Base-by-base conservation (phyloP, 2,329 filamentous ascomycete species). In the Cordyceps pruinosa region DNA sequence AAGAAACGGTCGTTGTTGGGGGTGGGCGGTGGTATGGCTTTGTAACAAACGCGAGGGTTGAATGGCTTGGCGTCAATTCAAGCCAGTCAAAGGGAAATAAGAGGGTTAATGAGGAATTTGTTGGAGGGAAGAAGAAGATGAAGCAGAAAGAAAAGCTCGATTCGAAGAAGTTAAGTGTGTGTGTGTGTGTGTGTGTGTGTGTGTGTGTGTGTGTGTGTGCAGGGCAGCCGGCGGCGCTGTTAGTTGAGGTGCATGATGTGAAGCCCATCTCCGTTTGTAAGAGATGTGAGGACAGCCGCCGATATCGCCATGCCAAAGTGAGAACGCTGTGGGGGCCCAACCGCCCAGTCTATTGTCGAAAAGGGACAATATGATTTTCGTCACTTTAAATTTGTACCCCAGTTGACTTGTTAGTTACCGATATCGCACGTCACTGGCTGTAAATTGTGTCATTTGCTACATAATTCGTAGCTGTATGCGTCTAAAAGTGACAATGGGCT, bases 391-490 rank as follows among this genome's bases (percentile, higher is more conserved):
- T 15, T 10, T 17, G 12, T 23, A 23, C 1, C 35, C 6, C n/a
- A 5, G 4, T 1, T 9, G 3, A 34, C 0, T 5, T 23, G 19
- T 35, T 19, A 1, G 13, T 2, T 15, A 25, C 26, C 26, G 44
- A 49, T 3, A 49, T 42, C 34, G 45, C 45, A 42, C 19, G 13
- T 12, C 19, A 15, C 9, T 10, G 7, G 10, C 4, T 56, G n/a
- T 32, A 19, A 28, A 34, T 48, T 48, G 35, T 56, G 53, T 30
- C 44, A 50, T 57, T 56, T 45, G 37, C 54, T 57, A 57, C 37
- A 23, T 57, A 28, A 45, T 35, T 44, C 21, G 54, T 50, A 50
- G 54, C 46, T 23, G 35, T 30, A 37, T 50, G 37, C 37, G 17
- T 50, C 37, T 45, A 57, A 21, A 44, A 13, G 45, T 49, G 45